Conservation (phyloP, 2,329 filamentous ascomycete species). For the Arthrocladium fulminans region DNA sequence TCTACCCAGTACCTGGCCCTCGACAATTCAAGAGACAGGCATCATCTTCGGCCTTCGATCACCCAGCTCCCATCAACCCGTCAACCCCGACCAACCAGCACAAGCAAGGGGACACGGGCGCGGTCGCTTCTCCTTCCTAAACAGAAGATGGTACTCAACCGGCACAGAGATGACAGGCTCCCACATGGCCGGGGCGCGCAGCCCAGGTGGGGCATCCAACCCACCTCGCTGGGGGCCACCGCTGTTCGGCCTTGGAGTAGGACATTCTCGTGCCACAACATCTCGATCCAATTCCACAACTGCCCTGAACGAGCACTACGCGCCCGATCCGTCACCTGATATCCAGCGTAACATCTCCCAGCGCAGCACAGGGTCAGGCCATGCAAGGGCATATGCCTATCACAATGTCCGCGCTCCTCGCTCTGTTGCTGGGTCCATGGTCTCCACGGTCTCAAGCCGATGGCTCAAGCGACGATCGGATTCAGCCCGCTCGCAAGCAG, state of each 20-base stretch:
- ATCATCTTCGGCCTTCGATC: conserved; percentile 1
- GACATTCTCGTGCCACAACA: background rate
- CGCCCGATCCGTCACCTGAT: background rate
- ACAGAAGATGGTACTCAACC: conserved; percentile 3
- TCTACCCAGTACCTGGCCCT: background rate
- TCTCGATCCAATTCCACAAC: background rate
- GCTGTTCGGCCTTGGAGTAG: background rate
- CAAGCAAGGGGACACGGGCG: background rate
- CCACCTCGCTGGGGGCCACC: conserved; percentile 5
- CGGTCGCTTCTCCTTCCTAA: background rate
- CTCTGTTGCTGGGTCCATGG: background rate
- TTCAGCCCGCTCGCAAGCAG: background rate
- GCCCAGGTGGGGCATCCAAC: background rate
- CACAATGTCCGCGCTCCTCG: background rate
- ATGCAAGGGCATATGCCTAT: background rate
- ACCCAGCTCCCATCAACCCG: background rate
- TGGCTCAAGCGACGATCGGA: background rate
- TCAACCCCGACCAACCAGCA: background rate
- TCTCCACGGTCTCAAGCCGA: background rate
- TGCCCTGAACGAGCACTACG: background rate
- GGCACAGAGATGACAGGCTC: background rate
- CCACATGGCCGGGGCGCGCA: too few relatives aligned
- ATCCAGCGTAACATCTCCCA: background rate
- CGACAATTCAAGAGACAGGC: background rate
- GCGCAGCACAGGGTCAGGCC: background rate